Percentiles rank a stretch among this genome's conserved stretches.
Conservation (phyloP, 2,329 filamentous ascomycete genomes). For the Fusarium sp. region DNA sequence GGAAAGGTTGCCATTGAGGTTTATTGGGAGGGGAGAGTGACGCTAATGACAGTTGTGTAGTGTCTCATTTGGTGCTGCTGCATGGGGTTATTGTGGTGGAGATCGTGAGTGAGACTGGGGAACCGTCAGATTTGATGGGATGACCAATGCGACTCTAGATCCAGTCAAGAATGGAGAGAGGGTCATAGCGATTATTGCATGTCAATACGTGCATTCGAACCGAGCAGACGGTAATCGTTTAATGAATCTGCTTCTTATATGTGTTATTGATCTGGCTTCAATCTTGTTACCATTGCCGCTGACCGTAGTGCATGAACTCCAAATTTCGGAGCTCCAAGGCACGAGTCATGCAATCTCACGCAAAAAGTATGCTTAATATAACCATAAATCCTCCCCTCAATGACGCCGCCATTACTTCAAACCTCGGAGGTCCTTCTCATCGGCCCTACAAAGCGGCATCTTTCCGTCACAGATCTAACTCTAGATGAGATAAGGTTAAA, state of each 20-base stretch:
- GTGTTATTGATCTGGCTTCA: neutral
- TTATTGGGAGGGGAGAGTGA: slow-evolving; percentile 1
- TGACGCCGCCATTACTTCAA: neutral
- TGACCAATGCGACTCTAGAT: neutral
- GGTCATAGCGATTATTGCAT: neutral
- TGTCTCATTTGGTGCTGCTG: slow-evolving; percentile 13
- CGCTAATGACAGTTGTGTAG: slow-evolving; percentile 6
- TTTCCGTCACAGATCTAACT: neutral
- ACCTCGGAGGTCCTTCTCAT: neutral
- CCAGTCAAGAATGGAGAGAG: neutral
- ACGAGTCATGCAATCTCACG: neutral
- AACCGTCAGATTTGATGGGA: neutral
- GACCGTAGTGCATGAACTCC: neutral
- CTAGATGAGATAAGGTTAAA: neutral
- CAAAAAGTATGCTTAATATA: slow-evolving; percentile 2
- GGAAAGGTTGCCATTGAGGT: slow-evolving; percentile 7
- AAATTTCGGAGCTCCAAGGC: neutral
- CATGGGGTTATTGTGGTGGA: slow-evolving; percentile 13
- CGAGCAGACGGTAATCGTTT: neutral
- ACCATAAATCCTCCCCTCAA: neutral
- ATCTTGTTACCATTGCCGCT: neutral
- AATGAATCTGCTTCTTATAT: no score
- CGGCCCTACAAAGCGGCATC: neutral
- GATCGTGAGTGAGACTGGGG: slow-evolving; percentile 16
- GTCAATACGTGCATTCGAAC: neutral